These are phyloP conservation scores for Mallotus repandus DNA, from an alignment of 441 rosid genomes.

Conservation along the genomic window DNA sequence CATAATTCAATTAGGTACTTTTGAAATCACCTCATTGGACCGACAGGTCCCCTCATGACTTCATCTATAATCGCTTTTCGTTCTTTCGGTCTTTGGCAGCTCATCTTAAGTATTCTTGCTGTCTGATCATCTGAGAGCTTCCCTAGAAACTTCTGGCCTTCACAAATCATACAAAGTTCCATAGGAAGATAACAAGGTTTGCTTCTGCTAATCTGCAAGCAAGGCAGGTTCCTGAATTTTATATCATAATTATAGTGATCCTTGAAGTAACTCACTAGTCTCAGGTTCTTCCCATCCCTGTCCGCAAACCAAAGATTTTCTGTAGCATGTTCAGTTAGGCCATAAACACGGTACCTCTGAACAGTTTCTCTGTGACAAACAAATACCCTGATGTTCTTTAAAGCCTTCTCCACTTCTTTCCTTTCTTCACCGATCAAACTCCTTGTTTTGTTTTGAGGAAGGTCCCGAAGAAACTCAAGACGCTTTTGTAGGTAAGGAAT, in stretches of 20 bases:
- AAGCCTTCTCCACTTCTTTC: slow-evolving; percentile 80
- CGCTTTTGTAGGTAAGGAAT: slow-evolving; percentile 86
- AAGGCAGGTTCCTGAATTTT: slow-evolving; percentile 78
- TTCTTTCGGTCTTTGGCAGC: slow-evolving; percentile 86
- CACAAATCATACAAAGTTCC: slow-evolving; percentile 94
- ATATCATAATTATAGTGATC: slow-evolving; percentile 79
- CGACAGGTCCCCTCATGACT: slow-evolving; percentile 76
- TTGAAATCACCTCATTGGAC: slow-evolving; percentile 73
- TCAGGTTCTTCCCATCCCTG: slow-evolving; percentile 71
- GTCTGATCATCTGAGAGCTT: slow-evolving; percentile 97
- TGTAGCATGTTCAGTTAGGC: slow-evolving; percentile 72
- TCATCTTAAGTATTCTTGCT: slow-evolving; percentile 85
- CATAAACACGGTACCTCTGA: slow-evolving; percentile 79
- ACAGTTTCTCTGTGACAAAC: slow-evolving; percentile 95
- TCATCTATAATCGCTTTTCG: slow-evolving; percentile 82
- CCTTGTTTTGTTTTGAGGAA: slow-evolving; percentile 67
- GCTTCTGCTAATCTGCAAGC: slow-evolving; percentile 87
- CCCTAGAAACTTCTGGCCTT: slow-evolving; percentile 97
- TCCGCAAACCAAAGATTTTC: slow-evolving; percentile 78
- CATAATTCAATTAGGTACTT: background rate
- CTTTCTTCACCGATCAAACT: slow-evolving; percentile 63
- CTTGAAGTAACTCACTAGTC: slow-evolving; percentile 80
- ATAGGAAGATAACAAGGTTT: slow-evolving; percentile 95
- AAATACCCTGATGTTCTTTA: slow-evolving; percentile 78
- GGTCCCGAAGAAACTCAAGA: slow-evolving; percentile 71